Base-by-base conservation (phyloP, 129 eudicot species). In the Gnaphalium uliginosum region DNA sequence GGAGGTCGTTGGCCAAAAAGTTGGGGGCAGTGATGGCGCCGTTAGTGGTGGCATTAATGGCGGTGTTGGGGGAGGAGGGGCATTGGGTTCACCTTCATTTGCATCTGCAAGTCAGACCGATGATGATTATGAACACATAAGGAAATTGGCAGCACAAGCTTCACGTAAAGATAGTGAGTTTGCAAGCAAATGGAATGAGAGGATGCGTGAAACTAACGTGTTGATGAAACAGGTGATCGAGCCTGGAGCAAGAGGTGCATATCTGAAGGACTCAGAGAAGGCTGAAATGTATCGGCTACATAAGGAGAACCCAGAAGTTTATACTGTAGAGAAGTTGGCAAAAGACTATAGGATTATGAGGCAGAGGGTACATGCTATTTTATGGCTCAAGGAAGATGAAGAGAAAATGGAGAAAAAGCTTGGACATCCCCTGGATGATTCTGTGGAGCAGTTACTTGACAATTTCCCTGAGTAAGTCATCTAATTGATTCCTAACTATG, bases 161-260 rank as follows among this genome's bases (percentile, higher is more conserved):
- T 82, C 79, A 8, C 78, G 76, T 18, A 71, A 51, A 72, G 76
- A 67, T 18, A 62, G 63, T 48, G 86, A 72, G 2, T 89, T 81
- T 78, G 86, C 81, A 8, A 76, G 81, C 32, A 82, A 85, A 17
- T 85, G 92, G 92, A 76, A 66, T 15, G 85, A 86, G 21, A 83
- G 88, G 66, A 43, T 86, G 86, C 41, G 27, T 22, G 96, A 92
- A 75, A 84, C 46, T 29, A 89, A 73, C 10, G 65, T 69, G 59
- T 59, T 88, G 84, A 54, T 93, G 90, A 89, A 88, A 79, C 98
- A 92, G 84, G 92, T 87, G 81, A 53, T 76, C 63, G 93, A 90
- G 82, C 98, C 98, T 1, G 98, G 98, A 1, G 96, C 93, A 15
- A 79, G 98, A 80, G 96, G 97, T 15, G 84, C 91, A 2, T 88